Evolutionary conservation across 1,284 basidiomycete species (phyloP), one percentile per base, ranked within the genome.

Genomic region (Trametes hirsuta): DNA sequence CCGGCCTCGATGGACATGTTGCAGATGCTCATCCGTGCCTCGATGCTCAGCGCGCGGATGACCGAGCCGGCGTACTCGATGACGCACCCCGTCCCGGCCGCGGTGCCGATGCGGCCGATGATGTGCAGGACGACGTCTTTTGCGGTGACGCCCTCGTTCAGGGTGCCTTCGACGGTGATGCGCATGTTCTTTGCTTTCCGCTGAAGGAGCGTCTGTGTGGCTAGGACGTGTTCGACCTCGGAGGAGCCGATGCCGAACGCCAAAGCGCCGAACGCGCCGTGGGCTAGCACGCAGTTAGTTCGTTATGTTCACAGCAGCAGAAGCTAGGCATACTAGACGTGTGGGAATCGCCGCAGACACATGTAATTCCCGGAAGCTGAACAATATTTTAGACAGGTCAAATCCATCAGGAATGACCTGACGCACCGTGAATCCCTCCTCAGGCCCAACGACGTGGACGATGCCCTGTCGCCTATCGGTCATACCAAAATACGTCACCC

Each of bases 1-100:
- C 95, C 95, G 61, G 88, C 96, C 77, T 98, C 95, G 74, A 98
- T 97, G 64, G 93, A 95, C 95, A 98, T 98, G 80, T 98, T 98
- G 78, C 95, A 97, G 67, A 95, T 94, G 68, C 93, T 95, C 95
- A 97, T 97, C 52, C 95, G 87, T 41, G 92, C 94, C 75, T 98
- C 95, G 93, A 97, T 96, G 71, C 91, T 94, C 72, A 97, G 91
- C 14, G 84, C 84, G 60, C 94, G 92, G 77, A 98, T 94, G 55
- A 95, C 93, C 1, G 91, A 92, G 8, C 95, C 95, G 51, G 94
- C 90, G 72, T 91, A 98, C 77, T 98, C 95, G 72, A 98, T 95
- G 64, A 97, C 94, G 68, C 83, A 86, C 10, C 95, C 96, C 6
- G 93, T 98, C 48, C 95, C 96, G 66, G 95, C 95, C 25, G 95